Evolutionary conservation across 305 asterid species (phyloP).

Genomic region (Solanum hybrid): DNA sequence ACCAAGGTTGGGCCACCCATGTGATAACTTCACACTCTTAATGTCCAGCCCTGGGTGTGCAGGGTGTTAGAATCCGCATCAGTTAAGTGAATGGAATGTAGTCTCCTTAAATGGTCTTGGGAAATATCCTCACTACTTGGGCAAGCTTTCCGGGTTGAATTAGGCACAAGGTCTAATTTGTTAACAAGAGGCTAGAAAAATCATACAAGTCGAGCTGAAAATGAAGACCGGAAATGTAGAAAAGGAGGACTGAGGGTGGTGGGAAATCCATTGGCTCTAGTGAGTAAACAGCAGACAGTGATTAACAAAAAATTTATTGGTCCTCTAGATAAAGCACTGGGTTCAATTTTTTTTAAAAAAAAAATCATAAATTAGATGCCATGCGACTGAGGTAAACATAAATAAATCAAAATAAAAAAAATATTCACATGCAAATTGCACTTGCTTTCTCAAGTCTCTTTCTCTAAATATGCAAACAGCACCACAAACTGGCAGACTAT

Average conservation of each 20-base stretch:
- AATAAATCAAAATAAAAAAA: neutral
- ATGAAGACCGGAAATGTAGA: neutral
- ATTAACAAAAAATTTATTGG: neutral
- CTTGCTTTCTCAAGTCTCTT: neutral
- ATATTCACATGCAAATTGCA: neutral
- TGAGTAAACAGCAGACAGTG: neutral
- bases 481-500: neutral
- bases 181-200: neutral
- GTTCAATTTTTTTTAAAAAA: neutral
- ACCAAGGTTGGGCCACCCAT: neutral
- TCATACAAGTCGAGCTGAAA: neutral
- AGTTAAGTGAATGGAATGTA: neutral
- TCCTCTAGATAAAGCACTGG: neutral
- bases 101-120: neutral
- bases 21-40: neutral
- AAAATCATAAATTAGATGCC: neutral
- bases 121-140: neutral
- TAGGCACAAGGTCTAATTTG: neutral
- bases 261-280: neutral
- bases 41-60: neutral
- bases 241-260: neutral
- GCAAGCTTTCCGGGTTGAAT: neutral
- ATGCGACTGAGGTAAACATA: neutral
- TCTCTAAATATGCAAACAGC: neutral
- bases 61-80: neutral